These are phyloP conservation scores for Pythium insidiosum DNA, from an alignment of 352 stramenopile genomes.

Conservation along the genomic window DNA sequence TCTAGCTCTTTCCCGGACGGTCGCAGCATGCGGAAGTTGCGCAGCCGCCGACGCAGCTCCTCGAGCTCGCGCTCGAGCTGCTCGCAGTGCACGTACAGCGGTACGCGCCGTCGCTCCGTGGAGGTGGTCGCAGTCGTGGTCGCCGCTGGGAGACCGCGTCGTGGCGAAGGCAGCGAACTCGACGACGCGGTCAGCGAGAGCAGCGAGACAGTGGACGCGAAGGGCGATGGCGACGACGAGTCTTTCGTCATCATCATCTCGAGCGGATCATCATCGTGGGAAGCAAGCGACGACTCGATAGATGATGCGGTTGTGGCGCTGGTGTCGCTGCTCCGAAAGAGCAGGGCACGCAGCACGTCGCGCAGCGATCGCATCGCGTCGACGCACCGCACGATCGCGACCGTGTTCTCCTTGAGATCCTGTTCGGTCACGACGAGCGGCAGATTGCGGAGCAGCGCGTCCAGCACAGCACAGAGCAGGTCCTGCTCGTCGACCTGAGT, in stretches of 20 bases:
- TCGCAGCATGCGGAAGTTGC: slow-evolving; percentile 13
- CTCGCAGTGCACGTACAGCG: slow-evolving; percentile 58
- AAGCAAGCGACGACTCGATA: too few relatives aligned
- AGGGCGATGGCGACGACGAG: too few relatives aligned
- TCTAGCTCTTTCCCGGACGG: slow-evolving; percentile 13
- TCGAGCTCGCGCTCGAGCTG: slow-evolving; percentile 53
- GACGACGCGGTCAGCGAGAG: too few relatives aligned
- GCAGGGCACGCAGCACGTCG: slow-evolving; percentile 31
- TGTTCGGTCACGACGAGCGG: slow-evolving; percentile 39
- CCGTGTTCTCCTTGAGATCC: slow-evolving; percentile 33
- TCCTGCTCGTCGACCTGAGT: slow-evolving; percentile 14
- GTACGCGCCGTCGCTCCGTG: slow-evolving; percentile 8
- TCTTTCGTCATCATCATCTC: slow-evolving; percentile 10
- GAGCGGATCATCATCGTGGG: too few relatives aligned
- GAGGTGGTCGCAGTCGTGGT: neutral
- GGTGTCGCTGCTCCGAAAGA: too few relatives aligned
- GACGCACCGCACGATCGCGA: slow-evolving; percentile 44
- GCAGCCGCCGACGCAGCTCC: slow-evolving; percentile 23
- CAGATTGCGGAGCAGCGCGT: slow-evolving; percentile 56
- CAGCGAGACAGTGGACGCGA: too few relatives aligned
- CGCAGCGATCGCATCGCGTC: slow-evolving; percentile 46
- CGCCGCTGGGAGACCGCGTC: neutral
- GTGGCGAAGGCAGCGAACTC: neutral
- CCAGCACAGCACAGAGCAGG: slow-evolving; percentile 47
- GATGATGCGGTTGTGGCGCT: too few relatives aligned